Base-by-base conservation (phyloP, 2,329 filamentous ascomycete genomes). In the Colletotrichum liaoningense region DNA sequence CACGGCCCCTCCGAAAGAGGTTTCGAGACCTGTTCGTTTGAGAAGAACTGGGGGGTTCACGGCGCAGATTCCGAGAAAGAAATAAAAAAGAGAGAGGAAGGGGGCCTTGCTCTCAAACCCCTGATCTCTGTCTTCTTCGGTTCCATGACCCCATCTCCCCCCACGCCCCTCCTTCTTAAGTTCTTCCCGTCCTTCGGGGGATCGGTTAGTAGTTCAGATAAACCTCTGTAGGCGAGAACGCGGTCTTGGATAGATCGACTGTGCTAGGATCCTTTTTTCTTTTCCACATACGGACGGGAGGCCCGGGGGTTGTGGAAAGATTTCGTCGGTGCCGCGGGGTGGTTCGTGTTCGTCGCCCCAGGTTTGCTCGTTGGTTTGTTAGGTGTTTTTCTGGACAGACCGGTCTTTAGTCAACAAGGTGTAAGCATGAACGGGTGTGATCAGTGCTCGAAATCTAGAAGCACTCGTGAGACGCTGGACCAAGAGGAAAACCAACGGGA, bases 21-120 rank as follows among this genome's bases (percentile, higher is more conserved):
- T 68, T 68, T 63, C 49, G 69, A 64, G 28, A 63, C 38, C 22
- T 52, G 49, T 69, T 63, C 64, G 30, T 69, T 54, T 58, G 69
- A 63, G 64, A 63, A 49, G 64, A 58, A 49, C 42, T 52, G 64
- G 64, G 57, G 57, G 24, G n/a, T 38, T 63, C 58, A 38, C 38
- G 38, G 64, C 28, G 46, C 49, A 28, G 64, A n/a, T 54, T 58
- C 69, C 49, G 69, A 57, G 63, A 63, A 42, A 33, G 30, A 33
- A 33, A 33, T 9, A 33, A 33, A 33, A 33, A 42, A 7, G 22
- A 42, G 38, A 42, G 38, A 42, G 38, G 38, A 42, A 42, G 30
- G 57, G 57, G 16, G 33, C 63, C 42, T 22, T 49, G 42, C 42
- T 49, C 42, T 49, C 42, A 11, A 49, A 49, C 42, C 42, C 42